Evolutionary conservation across 805 yeast genomes (phyloP).

Genomic region (Priceomyces haplophilus): DNA sequence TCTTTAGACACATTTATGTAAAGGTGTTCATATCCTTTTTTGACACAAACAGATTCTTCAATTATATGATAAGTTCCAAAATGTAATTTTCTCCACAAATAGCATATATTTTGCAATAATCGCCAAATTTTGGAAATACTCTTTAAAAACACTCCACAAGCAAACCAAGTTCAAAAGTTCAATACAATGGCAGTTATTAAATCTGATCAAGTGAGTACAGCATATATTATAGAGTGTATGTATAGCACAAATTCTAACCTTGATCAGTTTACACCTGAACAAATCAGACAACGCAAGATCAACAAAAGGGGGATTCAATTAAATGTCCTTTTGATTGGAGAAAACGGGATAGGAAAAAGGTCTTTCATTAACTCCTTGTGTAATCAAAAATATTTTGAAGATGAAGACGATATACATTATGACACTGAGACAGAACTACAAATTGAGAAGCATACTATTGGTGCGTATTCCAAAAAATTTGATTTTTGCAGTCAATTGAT

Average conservation of each 20-base stretch:
- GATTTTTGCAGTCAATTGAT: neutral
- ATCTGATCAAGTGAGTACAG: neutral
- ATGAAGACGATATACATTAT: slow-evolving; percentile 48
- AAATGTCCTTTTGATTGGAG: slow-evolving; percentile 33
- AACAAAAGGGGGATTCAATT: slow-evolving; percentile 20
- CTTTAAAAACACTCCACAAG: neutral
- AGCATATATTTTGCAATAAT: neutral
- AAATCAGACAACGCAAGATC: slow-evolving; percentile 19
- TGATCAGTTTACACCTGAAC: slow-evolving; percentile 17
- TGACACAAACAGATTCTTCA: no score
- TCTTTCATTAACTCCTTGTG: slow-evolving; percentile 77
- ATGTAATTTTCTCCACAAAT: neutral
- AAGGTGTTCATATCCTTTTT: neutral
- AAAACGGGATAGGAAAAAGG: slow-evolving; percentile 56
- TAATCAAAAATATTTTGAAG: slow-evolving; percentile 32
- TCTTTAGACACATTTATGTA: no score
- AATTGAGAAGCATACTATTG: slow-evolving; percentile 12
- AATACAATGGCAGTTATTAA: neutral
- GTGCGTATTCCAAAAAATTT: slow-evolving; percentile 4
- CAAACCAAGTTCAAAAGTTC: neutral
- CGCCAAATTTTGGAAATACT: neutral
- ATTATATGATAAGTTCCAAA: neutral
- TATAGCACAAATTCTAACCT: neutral
- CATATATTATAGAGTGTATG: no score
- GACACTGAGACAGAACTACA: slow-evolving; percentile 25